phyloP scores from a whole-genome alignment of 2,329 filamentous ascomycete species.

The Xylaria sp. region DNA sequence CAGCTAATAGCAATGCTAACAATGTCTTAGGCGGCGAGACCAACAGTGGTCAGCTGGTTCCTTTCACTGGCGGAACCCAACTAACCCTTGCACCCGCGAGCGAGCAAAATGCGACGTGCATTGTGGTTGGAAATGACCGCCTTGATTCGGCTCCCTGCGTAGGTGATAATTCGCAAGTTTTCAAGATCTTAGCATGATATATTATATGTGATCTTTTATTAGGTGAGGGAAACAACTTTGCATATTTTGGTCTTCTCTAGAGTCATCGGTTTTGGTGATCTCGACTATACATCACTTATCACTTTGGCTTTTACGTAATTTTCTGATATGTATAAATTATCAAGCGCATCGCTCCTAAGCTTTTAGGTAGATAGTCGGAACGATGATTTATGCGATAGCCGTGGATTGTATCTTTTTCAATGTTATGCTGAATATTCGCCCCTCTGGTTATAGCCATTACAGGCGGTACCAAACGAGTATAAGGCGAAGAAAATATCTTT shows the following conservation, averaged over 20 bases:
- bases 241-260: neutral
- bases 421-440: neutral
- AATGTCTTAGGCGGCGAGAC: conserved; percentile 54
- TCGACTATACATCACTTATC: neutral
- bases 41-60: conserved; percentile 60
- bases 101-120: conserved; percentile 55
- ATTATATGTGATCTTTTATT: neutral
- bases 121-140: conserved; percentile 52
- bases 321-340: conserved; percentile 1
- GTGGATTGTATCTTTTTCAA: neutral
- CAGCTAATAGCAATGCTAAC: conserved; percentile 29
- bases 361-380: neutral
- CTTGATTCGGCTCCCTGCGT: conserved; percentile 48
- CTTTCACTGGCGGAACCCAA: conserved; percentile 54
- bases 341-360: neutral
- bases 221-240: neutral
- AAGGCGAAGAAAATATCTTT: neutral
- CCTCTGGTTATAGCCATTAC: neutral
- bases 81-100: conserved; percentile 59
- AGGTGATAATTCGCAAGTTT: conserved; percentile 44
- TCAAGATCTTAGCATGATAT: conserved; percentile 43
- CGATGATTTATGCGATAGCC: neutral
- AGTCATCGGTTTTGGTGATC: neutral
- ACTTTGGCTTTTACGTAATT: neutral
- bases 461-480: neutral